These are phyloP conservation scores for Cryptosporidium canis DNA, from an alignment of 169 alveolate species.

Conservation along the genomic window DNA sequence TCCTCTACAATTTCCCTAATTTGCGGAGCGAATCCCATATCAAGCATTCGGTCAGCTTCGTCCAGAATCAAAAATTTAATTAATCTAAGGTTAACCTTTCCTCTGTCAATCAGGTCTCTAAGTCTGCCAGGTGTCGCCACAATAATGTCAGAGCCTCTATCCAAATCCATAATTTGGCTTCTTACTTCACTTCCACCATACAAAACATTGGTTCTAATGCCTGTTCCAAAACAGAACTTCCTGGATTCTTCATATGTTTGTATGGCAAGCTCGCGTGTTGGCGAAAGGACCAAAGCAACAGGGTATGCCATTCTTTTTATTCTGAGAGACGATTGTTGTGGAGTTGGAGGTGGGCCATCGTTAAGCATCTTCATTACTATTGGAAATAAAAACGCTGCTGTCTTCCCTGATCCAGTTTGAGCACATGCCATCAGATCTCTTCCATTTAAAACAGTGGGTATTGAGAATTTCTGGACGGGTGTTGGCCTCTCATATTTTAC, in stretches of 20 bases:
- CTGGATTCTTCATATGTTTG: conserved; percentile 92
- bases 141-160: conserved; percentile 94
- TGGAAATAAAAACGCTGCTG: conserved; percentile 97
- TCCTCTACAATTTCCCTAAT: conserved; percentile 85
- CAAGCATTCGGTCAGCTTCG: conserved; percentile 95
- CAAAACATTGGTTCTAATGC: conserved; percentile 89
- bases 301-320: conserved; percentile 73
- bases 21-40: conserved; percentile 95
- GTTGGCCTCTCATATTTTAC: conserved; percentile 92
- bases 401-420: conserved; percentile 98
- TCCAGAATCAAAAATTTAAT: conserved; percentile 90
- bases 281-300: conserved; percentile 85
- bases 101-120: conserved; percentile 87
- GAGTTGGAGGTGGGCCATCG: conserved; percentile 86
- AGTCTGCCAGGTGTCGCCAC: conserved; percentile 97
- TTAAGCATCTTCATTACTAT: conserved; percentile 89
- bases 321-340: conserved; percentile 71
- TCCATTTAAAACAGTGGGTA: conserved; percentile 91
- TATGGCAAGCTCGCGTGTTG: conserved; percentile 97
- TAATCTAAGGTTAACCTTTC: conserved; percentile 80
- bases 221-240: conserved; percentile 89
- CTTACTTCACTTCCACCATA: conserved; percentile 93
- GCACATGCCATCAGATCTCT: conserved; percentile 97
- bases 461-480: conserved; percentile 94
- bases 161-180: conserved; percentile 89